Evolutionary conservation across 495 filamentous ascomycete species (phyloP), one percentile per base, ranked within the genome.

Genomic region (Talaromyces nanjingensis): DNA sequence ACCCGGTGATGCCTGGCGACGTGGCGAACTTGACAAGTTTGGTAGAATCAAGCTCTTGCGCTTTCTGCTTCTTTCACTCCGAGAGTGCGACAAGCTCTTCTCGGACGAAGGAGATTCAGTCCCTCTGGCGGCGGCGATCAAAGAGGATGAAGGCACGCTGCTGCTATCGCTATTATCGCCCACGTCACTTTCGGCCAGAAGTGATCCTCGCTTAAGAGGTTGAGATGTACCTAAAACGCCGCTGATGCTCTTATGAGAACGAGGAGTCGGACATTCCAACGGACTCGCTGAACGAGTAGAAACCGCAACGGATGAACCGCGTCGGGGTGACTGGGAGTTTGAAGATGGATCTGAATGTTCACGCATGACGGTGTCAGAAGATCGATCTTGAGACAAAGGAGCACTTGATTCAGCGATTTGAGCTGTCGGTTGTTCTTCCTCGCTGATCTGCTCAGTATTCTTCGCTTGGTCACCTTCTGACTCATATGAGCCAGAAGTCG

Each of bases 101-200:
- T 97, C 94, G 25, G 93, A 96, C 63, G 88, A 87, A 6, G 94
- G 94, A 8, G 96, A 98, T 65, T 97, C 92, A 5, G 91, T 93
- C 64, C 91, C 84, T 63, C 81, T 77, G 1, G 81, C 82, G 18
- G 87, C 81, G 0, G 90, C 84, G 63, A 91, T 80, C 18, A 87
- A 76, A n/a, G 90, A 90, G 1, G 90, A 91, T n/a, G 92, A 92
- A 31, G 89, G 81, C 0, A 62, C 60, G 29, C 60, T 62, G 72
- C 93, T 97, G 67, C 88, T 90, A 73, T 97, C 96, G 72, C 94
- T 96, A 61, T 91, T 82, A 37, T 87, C 86, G 42, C 82, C 85
- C 12, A 87, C 76, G 72, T 96, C 93, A 65, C 88, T 91, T 64
- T 96, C 91, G 42, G 89, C 78, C 20, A 90, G 78, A 39, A 92